Percentiles rank a stretch among this genome's conserved stretches.
These are phyloP conservation scores for Dactylella cylindrospora DNA, from an alignment of 2,329 filamentous ascomycete species.

Conservation along the genomic window DNA sequence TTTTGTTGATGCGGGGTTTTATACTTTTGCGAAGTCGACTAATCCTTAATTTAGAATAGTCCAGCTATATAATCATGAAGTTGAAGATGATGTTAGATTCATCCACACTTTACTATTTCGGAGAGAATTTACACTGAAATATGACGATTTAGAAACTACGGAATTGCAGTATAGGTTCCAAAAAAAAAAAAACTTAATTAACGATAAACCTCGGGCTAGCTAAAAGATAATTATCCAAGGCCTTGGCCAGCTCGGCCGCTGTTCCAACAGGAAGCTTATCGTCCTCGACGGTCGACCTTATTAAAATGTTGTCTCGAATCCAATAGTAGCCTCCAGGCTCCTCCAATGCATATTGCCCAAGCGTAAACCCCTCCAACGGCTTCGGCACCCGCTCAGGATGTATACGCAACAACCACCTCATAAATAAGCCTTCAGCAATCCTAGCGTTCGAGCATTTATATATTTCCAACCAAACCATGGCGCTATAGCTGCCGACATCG, in stretches of 20 bases:
- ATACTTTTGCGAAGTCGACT: too few species aligned
- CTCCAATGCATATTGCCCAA: slow-evolving; percentile 21
- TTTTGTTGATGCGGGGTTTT: too few species aligned
- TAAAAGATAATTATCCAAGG: slow-evolving; percentile 8
- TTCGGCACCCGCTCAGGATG: slow-evolving; percentile 9
- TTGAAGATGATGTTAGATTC: too few species aligned
- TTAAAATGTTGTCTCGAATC: slow-evolving; percentile 26
- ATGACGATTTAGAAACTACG: too few species aligned
- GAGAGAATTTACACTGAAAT: too few species aligned
- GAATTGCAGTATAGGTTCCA: too few species aligned
- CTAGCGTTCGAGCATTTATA: slow-evolving; percentile 16
- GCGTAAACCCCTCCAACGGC: slow-evolving; percentile 1
- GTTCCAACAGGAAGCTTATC: background rate
- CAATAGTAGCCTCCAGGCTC: slow-evolving; percentile 16
- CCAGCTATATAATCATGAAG: too few species aligned
- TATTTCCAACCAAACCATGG: slow-evolving; percentile 11
- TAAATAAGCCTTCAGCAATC: slow-evolving; percentile 14
- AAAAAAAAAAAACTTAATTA: too few species aligned
- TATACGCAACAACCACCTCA: slow-evolving; percentile 4
- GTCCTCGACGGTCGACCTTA: slow-evolving; percentile 21
- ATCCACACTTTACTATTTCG: too few species aligned
- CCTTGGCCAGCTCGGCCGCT: slow-evolving; percentile 4
- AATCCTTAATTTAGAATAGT: too few species aligned
- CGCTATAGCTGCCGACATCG: too few species aligned
- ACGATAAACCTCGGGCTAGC: too few species aligned